Percentiles rank a stretch among this genome's conserved stretches.
Conservation (phyloP, 2,329 filamentous ascomycete genomes). For the Beauveria australis region DNA sequence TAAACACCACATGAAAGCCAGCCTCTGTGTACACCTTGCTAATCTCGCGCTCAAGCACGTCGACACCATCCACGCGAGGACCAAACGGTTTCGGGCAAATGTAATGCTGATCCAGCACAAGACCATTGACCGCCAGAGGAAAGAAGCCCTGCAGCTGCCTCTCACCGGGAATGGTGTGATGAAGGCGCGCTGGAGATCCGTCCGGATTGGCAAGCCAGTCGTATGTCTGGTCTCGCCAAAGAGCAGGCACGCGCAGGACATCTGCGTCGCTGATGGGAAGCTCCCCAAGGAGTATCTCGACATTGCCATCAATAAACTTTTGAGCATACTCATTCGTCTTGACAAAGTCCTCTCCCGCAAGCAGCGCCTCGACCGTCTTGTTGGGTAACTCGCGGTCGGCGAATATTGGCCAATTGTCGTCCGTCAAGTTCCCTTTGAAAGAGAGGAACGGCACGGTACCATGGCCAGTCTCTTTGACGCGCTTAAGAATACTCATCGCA, state of each 20-base stretch:
- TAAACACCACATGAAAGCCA: conserved; percentile 13
- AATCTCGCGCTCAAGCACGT: conserved; percentile 14
- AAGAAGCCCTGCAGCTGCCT: conserved; percentile 8
- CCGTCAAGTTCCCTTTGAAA: not conserved
- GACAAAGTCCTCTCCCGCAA: not conserved
- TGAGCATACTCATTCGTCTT: conserved; percentile 16
- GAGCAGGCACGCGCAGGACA: conserved; percentile 7
- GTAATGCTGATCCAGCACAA: conserved; percentile 14
- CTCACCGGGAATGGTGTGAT: not conserved
- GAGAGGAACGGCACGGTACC: not conserved
- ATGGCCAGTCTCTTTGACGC: not conserved
- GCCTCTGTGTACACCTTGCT: conserved; percentile 13
- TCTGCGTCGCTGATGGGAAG: conserved; percentile 8
- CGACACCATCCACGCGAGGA: conserved; percentile 15
- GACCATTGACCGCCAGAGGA: conserved; percentile 12
- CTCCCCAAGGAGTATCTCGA: conserved; percentile 4
- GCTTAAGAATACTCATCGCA: not conserved
- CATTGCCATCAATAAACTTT: conserved; percentile 6
- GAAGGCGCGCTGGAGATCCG: not conserved
- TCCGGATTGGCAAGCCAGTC: not conserved
- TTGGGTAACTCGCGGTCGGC: not conserved
- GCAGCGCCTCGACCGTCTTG: not conserved
- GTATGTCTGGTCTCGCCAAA: conserved; percentile 10
- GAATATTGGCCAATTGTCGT: not conserved
- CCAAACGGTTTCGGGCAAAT: conserved; percentile 19